Evolutionary conservation across 352 stramenopile genomes (phyloP), one percentile per base, ranked within the genome.

Genomic region (Phytopythium mirpurense): DNA sequence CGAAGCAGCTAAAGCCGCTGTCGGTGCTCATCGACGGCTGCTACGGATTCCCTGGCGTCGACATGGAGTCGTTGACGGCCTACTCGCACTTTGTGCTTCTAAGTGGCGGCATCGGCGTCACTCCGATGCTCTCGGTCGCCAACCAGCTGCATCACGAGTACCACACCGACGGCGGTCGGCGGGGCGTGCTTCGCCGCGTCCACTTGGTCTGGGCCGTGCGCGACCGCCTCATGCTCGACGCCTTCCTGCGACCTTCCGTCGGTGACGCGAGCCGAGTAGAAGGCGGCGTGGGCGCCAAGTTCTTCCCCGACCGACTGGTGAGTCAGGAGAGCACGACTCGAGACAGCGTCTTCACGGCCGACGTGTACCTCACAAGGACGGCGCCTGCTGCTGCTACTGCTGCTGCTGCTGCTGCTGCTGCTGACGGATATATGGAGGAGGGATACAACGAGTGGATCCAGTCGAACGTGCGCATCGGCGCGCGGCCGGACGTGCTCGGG

Each of bases 81-180:
- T 88, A 86, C 62, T 80, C 72, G 0, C 72, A 86, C 54, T 55
- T 84, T 5, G 62, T 74, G 5, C 54, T 88, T 19, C 56, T 86
- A 23, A 61, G 64, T 24, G 68, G 68, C 10, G 75, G 75, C 32
- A 77, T 86, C 43, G 72, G 72, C 2, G 59, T 83, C 55, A 83
- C 75, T 0, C 72, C 75, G 0, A 82, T 86, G 68, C 59, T 71
- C 2, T 75, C 65, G 2, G 57, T 83, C 12, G 63, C 74, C 1
- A 86, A 86, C 53, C 67, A 65, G 35, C 19, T 80, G 2, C 55
- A 74, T 49, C 58, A 74, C 45, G 59, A 70, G 18, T 60, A 50
- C 23, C 65, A 63, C 34, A 61, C 63, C 18, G 1, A 51, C 37
- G 40, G 18, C 9, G 43, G 43, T 14, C 43, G 24, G 5, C 72